Base-by-base conservation (phyloP, 768 basidiomycete genomes). In the Holtermannia corniformis region DNA sequence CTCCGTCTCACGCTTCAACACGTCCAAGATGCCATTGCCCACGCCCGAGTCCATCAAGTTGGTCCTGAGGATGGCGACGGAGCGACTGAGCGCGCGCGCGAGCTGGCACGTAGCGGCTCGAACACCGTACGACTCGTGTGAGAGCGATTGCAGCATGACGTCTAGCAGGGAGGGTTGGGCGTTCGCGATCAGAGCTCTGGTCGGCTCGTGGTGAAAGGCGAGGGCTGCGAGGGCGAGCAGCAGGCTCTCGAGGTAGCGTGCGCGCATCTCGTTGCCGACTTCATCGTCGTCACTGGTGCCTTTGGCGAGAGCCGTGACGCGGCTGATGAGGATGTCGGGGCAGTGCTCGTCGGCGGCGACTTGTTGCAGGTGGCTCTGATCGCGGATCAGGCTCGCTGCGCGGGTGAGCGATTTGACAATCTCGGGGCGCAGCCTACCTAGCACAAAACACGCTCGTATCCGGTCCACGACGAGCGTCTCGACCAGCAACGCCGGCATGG, bases 81-180 rank as follows among this genome's bases (percentile, higher is more conserved):
- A 83, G 21, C 93, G 79, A 40, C 82, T 82, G 37, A 97, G 76
- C 0, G 86, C 85, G 14, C 91, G 77, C 1, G 88, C 78, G 58
- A 85, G 85, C 61, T 93, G 91, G 62, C 87, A 90, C 0, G 87
- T 86, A 0, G 87, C 87, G 43, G 86, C 87, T 4, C 90, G 81
- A 2, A 92, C 83, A 0, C 86, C 87, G 14, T 82, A 75, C 51
- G 83, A 79, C 0, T 76, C 78, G 50, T 87, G 82, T 0, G 76
- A 58, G 5, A 91, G 76, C 12, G 79, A 79, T 1, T 69, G 63
- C 52, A 80, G 76, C 26, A 88, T 69, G 22, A 78, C 70, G 3
- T 79, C 78, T 22, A 85, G 71, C 44, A 88, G 72, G 2, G 74
- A 75, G 11, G 79, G 75, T 0, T 49, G 48, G 11, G 75, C 75